Percentiles rank a stretch among this genome's conserved stretches.
phyloP scores from a whole-genome alignment of 805 yeast species.

The Schwanniomyces pseudopolymorphus region DNA sequence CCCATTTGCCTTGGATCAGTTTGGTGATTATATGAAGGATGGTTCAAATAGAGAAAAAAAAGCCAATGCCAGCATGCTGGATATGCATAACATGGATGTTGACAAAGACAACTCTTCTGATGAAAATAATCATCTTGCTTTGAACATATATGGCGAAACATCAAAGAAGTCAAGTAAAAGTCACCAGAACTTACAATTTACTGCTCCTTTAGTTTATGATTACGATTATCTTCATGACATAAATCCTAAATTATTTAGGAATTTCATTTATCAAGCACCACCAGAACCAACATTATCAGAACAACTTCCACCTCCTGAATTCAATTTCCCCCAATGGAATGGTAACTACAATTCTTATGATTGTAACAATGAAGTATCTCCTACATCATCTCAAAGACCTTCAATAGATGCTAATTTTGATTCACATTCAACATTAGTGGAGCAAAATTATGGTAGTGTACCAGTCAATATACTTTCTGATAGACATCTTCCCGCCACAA shows the following conservation, averaged over 20 bases:
- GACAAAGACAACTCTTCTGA: not conserved
- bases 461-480: not conserved
- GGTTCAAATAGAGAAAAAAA: not conserved
- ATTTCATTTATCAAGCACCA: conserved; percentile 34
- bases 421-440: not conserved
- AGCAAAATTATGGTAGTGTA: not conserved
- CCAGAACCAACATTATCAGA: conserved; percentile 7
- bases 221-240: conserved; percentile 35
- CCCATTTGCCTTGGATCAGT: conserved; percentile 51
- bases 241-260: conserved; percentile 38
- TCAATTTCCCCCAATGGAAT: conserved; percentile 22
- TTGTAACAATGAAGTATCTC: conserved; percentile 8
- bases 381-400: conserved; percentile 14
- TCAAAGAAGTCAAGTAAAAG: not conserved
- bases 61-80: not conserved
- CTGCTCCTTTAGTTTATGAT: conserved; percentile 43
- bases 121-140: not conserved
- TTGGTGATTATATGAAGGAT: conserved; percentile 22
- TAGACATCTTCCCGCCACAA: not conserved
- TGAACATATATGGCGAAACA: conserved; percentile 6
- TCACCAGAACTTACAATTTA: conserved; percentile 11
- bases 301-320: conserved; percentile 16
- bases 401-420: conserved; percentile 5
- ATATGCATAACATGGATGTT: not conserved
- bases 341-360: not conserved